Base-by-base conservation (phyloP, 2,329 filamentous ascomycete genomes). In the Fusarium subglutinans region DNA sequence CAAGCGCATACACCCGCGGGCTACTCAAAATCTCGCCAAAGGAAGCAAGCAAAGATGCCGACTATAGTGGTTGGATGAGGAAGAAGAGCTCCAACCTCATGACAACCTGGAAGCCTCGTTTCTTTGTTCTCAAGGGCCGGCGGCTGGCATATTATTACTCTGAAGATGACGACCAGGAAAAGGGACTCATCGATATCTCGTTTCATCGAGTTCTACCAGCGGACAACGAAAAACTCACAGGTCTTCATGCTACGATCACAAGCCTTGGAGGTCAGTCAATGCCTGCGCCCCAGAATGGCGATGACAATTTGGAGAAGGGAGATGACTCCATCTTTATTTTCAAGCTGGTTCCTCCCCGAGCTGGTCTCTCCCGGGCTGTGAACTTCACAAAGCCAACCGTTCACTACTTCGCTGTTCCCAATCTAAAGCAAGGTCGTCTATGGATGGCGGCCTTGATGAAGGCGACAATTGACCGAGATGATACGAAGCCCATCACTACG, bases 371-470 rank as follows among this genome's bases (percentile, higher is more conserved):
- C 17, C 92, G 94, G 64, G 96, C 95, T 2, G 96, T 99, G 66
- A 98, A 95, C 80, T 99, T 99, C 81, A 99, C 96, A 4, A 98
- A 98, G 82, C 96, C 96, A 9, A 96, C 95, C 14, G 94, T 98
- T 44, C 96, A 99, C 82, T 98, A 98, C 82, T 99, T 99, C 82
- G 96, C 97, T 10, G 95, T 98, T 28, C 95, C 97, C 59, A 98
- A 93, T 77, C 86, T 98, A 66, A 91, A 94, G 77, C 91, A 96
- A 80, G 96, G 96, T 22, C 91, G 96, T 18, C 86, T 97, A 45
- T 99, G 96, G 96, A 99, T 99, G 96, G 96, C 95, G 9, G 96
- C 96, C 11, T 86, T 99, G 58, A 97, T 99, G 94, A 99, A 99
- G 84, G 96, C 96, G 17, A 99, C 96, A 3, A 99, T 99, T 77